Conservation (phyloP, 176 grass and related monocot genomes). For the Oryza coarctata region DNA sequence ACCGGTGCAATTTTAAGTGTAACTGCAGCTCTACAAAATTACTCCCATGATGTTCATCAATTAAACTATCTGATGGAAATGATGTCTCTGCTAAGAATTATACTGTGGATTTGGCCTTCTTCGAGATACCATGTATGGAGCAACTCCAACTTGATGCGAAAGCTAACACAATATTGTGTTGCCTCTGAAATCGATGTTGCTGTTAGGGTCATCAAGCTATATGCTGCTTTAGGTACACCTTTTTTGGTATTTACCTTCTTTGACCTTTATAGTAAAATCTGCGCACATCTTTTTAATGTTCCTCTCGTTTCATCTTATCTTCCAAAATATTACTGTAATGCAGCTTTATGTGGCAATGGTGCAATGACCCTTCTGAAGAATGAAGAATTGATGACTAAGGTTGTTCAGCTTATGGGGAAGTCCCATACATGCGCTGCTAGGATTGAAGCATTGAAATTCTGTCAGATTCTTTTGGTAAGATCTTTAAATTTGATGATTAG, state of each 20-base stretch:
- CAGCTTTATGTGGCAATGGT: constrained; percentile 85
- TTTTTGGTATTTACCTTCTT: constrained; percentile 57
- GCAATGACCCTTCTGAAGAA: constrained; percentile 54
- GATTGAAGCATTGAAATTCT: constrained; percentile 65
- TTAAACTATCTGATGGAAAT: constrained; percentile 53
- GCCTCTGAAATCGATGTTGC: constrained; percentile 38
- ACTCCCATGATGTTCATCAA: constrained; percentile 24
- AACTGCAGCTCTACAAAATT: constrained; percentile 48
- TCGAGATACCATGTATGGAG: constrained; percentile 77
- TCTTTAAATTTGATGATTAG: not conserved
- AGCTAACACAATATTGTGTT: constrained; percentile 45
- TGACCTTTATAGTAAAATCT: constrained; percentile 27
- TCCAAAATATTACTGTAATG: constrained; percentile 26
- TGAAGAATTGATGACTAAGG: constrained; percentile 47
- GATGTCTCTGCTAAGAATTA: constrained; percentile 54
- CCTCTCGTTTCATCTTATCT: constrained; percentile 24
- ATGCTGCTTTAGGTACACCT: constrained; percentile 81
- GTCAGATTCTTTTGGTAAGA: constrained; percentile 66
- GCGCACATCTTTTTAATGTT: not conserved
- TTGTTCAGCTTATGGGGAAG: constrained; percentile 46
- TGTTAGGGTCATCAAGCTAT: constrained; percentile 54
- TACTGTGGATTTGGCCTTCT: constrained; percentile 74
- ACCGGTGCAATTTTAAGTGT: constrained; percentile 45
- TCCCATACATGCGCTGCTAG: constrained; percentile 39
- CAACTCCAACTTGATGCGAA: constrained; percentile 56